These are phyloP conservation scores for Desmodesmus armatus DNA, from an alignment of 139 green algal genomes.

Conservation along the genomic window DNA sequence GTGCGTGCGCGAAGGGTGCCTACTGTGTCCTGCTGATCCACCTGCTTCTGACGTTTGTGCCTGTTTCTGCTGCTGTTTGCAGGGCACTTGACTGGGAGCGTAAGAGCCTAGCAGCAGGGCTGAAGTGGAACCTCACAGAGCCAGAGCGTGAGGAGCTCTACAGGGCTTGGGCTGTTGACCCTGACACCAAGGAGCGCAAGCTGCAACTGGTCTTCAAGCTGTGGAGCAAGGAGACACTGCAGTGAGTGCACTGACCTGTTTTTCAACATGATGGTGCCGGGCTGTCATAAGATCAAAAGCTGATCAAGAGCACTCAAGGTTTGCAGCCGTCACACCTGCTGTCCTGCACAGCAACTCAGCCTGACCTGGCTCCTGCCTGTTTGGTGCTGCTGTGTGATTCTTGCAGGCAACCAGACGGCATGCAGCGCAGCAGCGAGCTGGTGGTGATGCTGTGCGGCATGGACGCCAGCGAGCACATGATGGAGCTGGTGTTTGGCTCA, in stretches of 20 bases:
- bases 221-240: conserved; percentile 30
- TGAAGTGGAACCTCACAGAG: conserved; percentile 61
- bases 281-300: not conserved
- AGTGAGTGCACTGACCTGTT: conserved; percentile 14
- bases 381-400: not conserved
- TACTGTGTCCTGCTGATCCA: too few relatives aligned
- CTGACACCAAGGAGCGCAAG: conserved; percentile 69
- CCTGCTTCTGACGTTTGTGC: too few relatives aligned
- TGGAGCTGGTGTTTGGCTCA: conserved; percentile 68
- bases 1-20: too few relatives aligned
- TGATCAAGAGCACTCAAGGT: not conserved
- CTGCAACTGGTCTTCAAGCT: conserved; percentile 69
- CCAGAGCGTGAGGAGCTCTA: conserved; percentile 63
- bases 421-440: conserved; percentile 51
- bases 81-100: conserved; percentile 63
- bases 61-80: not conserved
- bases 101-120: conserved; percentile 61
- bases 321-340: not conserved
- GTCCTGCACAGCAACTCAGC: too few relatives aligned
- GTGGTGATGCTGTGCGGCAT: conserved; percentile 58
- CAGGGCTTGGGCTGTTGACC: conserved; percentile 57
- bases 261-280: not conserved
- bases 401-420: conserved; percentile 48
- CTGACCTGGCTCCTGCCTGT: not conserved
- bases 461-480: conserved; percentile 56